Evolutionary conservation across 441 rosid genomes (phyloP).

Genomic region (Macaranga tanarius): DNA sequence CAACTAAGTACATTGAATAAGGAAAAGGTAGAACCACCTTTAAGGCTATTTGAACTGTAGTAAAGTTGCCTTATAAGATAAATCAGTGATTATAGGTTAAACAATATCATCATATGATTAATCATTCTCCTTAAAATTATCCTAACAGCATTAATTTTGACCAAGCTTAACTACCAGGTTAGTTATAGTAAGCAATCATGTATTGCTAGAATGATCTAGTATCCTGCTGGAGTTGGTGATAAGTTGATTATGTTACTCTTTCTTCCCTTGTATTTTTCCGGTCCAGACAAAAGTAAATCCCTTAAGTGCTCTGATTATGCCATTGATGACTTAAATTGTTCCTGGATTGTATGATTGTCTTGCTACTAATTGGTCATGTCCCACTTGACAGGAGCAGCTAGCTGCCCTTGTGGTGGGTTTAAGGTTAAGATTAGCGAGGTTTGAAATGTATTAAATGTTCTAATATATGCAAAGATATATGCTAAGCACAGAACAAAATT

Average conservation of each 20-base stretch:
- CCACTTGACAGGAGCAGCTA: constrained; percentile 11
- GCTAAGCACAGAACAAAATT: neutral
- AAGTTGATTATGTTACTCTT: neutral
- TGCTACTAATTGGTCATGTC: neutral
- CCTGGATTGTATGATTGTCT: neutral
- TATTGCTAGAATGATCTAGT: too few relatives aligned
- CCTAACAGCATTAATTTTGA: neutral
- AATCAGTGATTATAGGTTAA: too few relatives aligned
- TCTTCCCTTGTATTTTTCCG: neutral
- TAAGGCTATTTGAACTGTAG: too few relatives aligned
- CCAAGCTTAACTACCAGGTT: neutral
- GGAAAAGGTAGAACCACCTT: too few relatives aligned
- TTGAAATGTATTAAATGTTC: neutral
- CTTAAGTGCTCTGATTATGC: neutral
- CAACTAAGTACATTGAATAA: neutral
- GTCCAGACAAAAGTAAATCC: neutral
- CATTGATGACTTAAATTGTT: neutral
- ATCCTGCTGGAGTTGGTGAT: neutral
- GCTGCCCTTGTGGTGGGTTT: neutral
- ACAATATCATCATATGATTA: too few relatives aligned
- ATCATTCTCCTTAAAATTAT: neutral
- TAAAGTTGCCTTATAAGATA: too few relatives aligned
- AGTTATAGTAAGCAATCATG: neutral
- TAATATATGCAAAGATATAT: neutral
- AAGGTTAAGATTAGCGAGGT: neutral